Evolutionary conservation across 2,329 filamentous ascomycete genomes (phyloP).

Genomic region (Dactylonectria macrodidyma): DNA sequence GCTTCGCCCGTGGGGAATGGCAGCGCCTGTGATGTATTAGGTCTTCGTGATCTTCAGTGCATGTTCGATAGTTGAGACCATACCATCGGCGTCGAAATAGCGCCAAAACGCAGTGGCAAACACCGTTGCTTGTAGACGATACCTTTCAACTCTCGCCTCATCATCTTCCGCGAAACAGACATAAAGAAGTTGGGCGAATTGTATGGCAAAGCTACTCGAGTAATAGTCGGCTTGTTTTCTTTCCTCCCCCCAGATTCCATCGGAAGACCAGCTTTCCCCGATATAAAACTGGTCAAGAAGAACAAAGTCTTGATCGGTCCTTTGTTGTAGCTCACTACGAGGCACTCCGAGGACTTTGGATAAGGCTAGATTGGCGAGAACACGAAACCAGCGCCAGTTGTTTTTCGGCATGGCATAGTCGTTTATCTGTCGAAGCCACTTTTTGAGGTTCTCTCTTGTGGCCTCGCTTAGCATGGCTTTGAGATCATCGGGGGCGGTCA

Average conservation of each 20-base stretch:
- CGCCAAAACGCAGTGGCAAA: conserved; percentile 61
- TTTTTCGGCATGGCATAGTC: conserved; percentile 59
- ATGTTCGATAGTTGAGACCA: conserved; percentile 2
- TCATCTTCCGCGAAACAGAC: conserved; percentile 59
- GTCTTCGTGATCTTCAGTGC: not conserved
- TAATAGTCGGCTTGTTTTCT: conserved; percentile 55
- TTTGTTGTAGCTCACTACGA: conserved; percentile 48
- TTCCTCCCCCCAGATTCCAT: conserved; percentile 57
- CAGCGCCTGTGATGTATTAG: conserved; percentile 53
- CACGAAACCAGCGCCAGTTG: conserved; percentile 67
- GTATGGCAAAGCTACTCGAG: conserved; percentile 67
- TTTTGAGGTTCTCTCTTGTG: conserved; percentile 52
- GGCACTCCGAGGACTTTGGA: conserved; percentile 56
- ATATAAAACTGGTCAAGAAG: conserved; percentile 61
- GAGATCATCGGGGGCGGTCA: conserved; percentile 54
- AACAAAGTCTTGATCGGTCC: conserved; percentile 58
- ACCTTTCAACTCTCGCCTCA: conserved; percentile 53
- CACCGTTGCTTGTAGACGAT: conserved; percentile 54
- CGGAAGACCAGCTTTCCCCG: conserved; percentile 61
- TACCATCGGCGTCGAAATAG: conserved; percentile 63
- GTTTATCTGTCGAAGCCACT: conserved; percentile 60
- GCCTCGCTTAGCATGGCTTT: conserved; percentile 44
- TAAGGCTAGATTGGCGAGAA: conserved; percentile 63
- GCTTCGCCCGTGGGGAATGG: conserved; percentile 65
- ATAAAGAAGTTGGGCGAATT: conserved; percentile 64